Percentiles rank a stretch among this genome's conserved stretches.
Evolutionary conservation across 2,329 filamentous ascomycete genomes (phyloP).

Genomic region (Pseudogymnoascus verrucosus): DNA sequence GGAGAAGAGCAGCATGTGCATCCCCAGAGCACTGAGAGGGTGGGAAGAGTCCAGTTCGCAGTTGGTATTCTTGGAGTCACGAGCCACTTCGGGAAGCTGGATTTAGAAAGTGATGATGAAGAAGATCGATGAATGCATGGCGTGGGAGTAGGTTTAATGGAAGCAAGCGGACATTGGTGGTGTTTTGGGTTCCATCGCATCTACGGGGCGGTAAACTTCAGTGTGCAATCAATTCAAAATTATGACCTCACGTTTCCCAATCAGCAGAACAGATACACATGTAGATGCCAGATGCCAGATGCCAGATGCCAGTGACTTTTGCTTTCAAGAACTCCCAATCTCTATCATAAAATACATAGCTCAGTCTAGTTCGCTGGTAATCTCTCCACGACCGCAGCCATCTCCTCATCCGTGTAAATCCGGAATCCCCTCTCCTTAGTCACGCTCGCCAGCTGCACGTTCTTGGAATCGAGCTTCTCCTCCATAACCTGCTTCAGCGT

Average conservation of each 20-base stretch:
- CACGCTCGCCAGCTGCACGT: slow-evolving; percentile 94
- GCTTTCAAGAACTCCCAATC: slow-evolving; percentile 2
- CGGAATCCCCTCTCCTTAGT: slow-evolving; percentile 97
- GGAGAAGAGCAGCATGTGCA: slow-evolving; percentile 26
- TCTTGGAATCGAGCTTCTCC: slow-evolving; percentile 98
- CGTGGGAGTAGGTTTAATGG: neutral
- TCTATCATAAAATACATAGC: slow-evolving; percentile 6
- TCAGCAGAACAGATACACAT: neutral
- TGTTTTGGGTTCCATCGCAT: neutral
- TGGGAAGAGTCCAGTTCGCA: slow-evolving; percentile 63
- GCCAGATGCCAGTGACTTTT: neutral
- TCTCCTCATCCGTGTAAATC: slow-evolving; percentile 97
- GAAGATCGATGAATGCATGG: neutral
- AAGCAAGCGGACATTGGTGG: neutral
- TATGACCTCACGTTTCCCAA: neutral
- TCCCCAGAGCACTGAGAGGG: slow-evolving; percentile 39
- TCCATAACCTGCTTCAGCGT: slow-evolving; percentile 99
- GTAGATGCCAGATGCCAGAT: neutral
- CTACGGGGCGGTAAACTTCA: neutral
- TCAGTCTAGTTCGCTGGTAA: slow-evolving; percentile 54
- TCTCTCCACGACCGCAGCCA: slow-evolving; percentile 84
- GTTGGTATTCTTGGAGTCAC: slow-evolving; percentile 74
- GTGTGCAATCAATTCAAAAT: neutral
- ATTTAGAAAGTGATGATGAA: slow-evolving; percentile 37
- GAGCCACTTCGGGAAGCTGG: slow-evolving; percentile 60